Percentiles rank a stretch among this genome's conserved stretches.
phyloP scores from a whole-genome alignment of 2,329 filamentous ascomycete genomes.

The Epichloe baconii region DNA sequence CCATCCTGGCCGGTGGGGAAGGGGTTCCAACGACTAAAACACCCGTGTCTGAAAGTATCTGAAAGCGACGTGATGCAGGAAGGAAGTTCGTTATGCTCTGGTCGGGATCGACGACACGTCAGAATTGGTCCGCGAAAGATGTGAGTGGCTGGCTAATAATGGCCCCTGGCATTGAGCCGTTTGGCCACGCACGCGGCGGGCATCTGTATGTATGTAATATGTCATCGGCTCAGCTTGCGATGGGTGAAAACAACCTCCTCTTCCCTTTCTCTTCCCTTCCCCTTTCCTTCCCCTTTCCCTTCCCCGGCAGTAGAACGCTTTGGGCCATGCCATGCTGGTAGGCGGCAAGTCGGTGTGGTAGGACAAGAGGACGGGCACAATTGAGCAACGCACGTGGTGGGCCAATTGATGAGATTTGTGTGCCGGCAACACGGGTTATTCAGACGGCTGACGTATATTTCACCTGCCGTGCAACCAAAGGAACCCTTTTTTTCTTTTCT shows the following conservation, averaged over 20 bases:
- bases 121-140: background rate
- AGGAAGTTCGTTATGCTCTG: background rate
- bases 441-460: background rate
- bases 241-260: background rate
- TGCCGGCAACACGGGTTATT: background rate
- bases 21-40: background rate
- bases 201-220: background rate
- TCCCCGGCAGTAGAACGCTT: background rate
- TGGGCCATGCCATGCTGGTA: background rate
- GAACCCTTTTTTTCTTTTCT: background rate
- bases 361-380: background rate
- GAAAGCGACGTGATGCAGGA: background rate
- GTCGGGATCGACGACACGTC: background rate
- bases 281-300: background rate
- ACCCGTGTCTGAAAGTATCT: background rate
- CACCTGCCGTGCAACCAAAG: background rate
- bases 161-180: background rate
- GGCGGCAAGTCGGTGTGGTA: background rate
- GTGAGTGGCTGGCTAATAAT: background rate
- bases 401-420: background rate
- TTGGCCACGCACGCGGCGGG: background rate
- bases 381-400: constrained; percentile 1
- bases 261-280: background rate
- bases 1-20: background rate
- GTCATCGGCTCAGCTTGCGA: background rate